Evolutionary conservation across 331 rosid species (phyloP), one percentile per base, ranked within the genome.

Genomic region (Erythrophleum ivorense): DNA sequence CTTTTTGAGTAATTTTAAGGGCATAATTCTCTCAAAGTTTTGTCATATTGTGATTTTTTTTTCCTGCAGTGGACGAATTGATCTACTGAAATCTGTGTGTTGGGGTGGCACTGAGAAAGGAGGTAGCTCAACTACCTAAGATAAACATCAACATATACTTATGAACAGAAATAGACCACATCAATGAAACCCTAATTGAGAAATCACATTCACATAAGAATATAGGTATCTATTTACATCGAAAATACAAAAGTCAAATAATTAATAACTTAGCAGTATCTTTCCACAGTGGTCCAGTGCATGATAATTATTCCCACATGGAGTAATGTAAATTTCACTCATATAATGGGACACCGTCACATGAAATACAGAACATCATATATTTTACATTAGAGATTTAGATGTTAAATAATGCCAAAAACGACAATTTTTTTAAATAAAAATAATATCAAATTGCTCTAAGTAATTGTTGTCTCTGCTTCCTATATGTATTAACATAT

Each of bases 311-410:
- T 53, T 57, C 52, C 73, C 91, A 84, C 97, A 88, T 88, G 94
- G 87, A 87, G 67, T 84, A 53, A 78, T 79, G 90, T 87, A 85
- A 66, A 59, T 58, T 62, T 88, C 88, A 90, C 87, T 83, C 88
- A 67, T 72, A 36, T 71, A 43, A 59, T 81, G 60, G 45, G 55
- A 38, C 73, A 77, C 10, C 40, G 46, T 73, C 91, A 70, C 90
- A 87, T 88, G 90, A 85, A 54, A 80, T 78, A 86, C 89, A 84
- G 81, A 82, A 82, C 16, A 55, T 19, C 62, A 50, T 67, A 70
- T 62, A 79, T 41, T 82, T 48, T 0, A 66, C 73, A 79, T 50
- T 31, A 14, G 14, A 81, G 78, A 76, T 66, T 63, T 71, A 15
- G 36, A 3, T 40, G 79, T 59, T 49, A 49, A 15, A 19, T 78